Evolutionary conservation across 2,329 filamentous ascomycete species (phyloP).

Genomic region (Aspergillus brasiliensis): DNA sequence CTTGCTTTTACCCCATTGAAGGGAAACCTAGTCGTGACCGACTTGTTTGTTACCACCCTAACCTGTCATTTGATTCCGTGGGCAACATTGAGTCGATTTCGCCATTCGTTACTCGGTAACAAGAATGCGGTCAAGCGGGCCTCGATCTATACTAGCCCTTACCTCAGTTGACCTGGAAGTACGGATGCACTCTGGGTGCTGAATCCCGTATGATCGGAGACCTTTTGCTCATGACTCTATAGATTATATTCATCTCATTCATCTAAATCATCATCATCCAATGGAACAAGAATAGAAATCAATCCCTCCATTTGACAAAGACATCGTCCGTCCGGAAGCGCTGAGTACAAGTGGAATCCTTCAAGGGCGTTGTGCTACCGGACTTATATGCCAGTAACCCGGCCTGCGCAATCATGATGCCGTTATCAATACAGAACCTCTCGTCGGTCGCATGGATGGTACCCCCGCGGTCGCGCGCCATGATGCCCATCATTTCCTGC

Average conservation of each 20-base stretch:
- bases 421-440: conserved; percentile 97
- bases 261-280: conserved; percentile 8
- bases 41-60: neutral
- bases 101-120: neutral
- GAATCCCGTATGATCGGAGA: neutral
- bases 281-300: conserved; percentile 14
- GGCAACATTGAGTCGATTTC: neutral
- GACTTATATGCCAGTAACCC: conserved; percentile 82
- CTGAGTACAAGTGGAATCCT: conserved; percentile 83
- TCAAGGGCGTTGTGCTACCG: conserved; percentile 74
- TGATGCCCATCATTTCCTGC: conserved; percentile 97
- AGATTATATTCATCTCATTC: conserved; percentile 3
- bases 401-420: conserved; percentile 99
- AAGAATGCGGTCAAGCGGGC: neutral
- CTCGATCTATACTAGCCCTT: neutral
- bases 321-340: conserved; percentile 82
- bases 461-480: conserved; percentile 86
- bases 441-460: conserved; percentile 95
- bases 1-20: neutral
- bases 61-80: neutral
- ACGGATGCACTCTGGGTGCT: neutral
- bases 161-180: neutral
- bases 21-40: neutral
- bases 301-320: conserved; percentile 75
- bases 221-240: neutral